A percentile compares a stretch with the other conserved stretches of the same genome.
phyloP scores from a whole-genome alignment of 805 yeast species.

The Metschnikowia continentalis region DNA sequence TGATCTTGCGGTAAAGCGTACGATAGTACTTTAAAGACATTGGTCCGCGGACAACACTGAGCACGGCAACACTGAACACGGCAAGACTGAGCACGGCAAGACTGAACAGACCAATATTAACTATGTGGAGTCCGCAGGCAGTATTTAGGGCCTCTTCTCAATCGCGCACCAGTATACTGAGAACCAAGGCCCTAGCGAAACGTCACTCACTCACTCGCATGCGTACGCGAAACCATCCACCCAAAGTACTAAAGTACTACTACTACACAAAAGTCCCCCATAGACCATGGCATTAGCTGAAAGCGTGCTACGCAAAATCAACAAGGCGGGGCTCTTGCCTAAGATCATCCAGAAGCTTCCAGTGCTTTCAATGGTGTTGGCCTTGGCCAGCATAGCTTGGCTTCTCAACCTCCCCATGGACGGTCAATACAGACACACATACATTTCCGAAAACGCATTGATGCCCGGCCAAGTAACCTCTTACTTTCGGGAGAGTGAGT shows the following conservation, averaged over 20 bases:
- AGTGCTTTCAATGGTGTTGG: constrained; percentile 28
- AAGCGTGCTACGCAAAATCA: constrained; percentile 34
- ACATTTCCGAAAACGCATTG: constrained; percentile 91
- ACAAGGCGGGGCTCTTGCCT: constrained; percentile 39
- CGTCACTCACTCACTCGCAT: background rate
- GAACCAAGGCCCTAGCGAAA: background rate
- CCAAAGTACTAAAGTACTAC: background rate
- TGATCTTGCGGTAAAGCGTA: constrained; percentile 21
- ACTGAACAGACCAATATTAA: background rate
- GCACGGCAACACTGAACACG: too few relatives aligned
- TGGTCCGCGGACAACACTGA: too few relatives aligned
- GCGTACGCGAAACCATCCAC: constrained; percentile 1
- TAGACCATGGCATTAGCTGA: constrained; percentile 42
- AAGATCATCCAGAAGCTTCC: constrained; percentile 33
- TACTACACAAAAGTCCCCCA: constrained; percentile 1
- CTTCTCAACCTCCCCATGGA: constrained; percentile 67
- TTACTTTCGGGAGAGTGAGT: constrained; percentile 88
- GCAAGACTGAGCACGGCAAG: background rate
- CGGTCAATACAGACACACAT: constrained; percentile 79
- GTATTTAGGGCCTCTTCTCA: background rate
- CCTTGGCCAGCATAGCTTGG: constrained; percentile 36
- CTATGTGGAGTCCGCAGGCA: background rate
- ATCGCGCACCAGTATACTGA: background rate
- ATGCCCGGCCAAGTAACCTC: constrained; percentile 95
- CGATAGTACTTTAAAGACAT: constrained; percentile 17